These are phyloP conservation scores for Gnaphalium uliginosum DNA, from an alignment of 129 eudicot genomes.

Conservation along the genomic window DNA sequence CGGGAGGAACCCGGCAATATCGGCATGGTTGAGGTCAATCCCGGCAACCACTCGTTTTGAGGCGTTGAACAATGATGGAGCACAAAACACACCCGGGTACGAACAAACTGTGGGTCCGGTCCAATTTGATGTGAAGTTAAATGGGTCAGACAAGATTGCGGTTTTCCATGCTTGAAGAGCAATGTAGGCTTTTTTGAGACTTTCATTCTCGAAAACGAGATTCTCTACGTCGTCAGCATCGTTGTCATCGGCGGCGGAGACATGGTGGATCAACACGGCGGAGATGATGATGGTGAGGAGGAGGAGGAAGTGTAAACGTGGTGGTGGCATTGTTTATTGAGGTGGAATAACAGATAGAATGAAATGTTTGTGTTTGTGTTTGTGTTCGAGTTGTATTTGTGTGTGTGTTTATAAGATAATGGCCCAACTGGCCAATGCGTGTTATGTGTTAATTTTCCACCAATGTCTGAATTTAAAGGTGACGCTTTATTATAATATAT, in stretches of 20 bases:
- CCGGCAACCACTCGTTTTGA: conserved; percentile 66
- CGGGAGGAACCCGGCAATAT: conserved; percentile 83
- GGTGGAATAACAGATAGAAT: not conserved
- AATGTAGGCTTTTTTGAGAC: conserved; percentile 68
- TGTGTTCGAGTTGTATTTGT: not conserved
- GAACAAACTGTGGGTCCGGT: conserved; percentile 71
- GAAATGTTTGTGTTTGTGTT: not conserved
- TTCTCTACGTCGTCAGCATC: conserved; percentile 24
- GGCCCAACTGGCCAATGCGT: conserved; percentile 43
- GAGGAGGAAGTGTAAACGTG: conserved; percentile 33
- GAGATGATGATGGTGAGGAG: conserved; percentile 30
- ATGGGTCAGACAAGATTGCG: conserved; percentile 78
- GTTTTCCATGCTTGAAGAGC: conserved; percentile 90
- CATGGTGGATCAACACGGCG: conserved; percentile 28
- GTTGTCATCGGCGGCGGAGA: conserved; percentile 32
- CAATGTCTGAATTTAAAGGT: conserved; percentile 26
- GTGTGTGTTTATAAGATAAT: conserved; percentile 16
- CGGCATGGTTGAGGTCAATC: conserved; percentile 77
- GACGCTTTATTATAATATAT: not conserved
- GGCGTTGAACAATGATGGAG: conserved; percentile 38
- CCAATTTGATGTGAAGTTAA: conserved; percentile 80
- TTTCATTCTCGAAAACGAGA: conserved; percentile 53
- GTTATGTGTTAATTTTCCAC: conserved; percentile 25
- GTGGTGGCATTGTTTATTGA: conserved; percentile 29
- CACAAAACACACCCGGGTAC: conserved; percentile 71